Evolutionary conservation across 805 yeast species (phyloP).

Genomic region (Candida sonorensis): DNA sequence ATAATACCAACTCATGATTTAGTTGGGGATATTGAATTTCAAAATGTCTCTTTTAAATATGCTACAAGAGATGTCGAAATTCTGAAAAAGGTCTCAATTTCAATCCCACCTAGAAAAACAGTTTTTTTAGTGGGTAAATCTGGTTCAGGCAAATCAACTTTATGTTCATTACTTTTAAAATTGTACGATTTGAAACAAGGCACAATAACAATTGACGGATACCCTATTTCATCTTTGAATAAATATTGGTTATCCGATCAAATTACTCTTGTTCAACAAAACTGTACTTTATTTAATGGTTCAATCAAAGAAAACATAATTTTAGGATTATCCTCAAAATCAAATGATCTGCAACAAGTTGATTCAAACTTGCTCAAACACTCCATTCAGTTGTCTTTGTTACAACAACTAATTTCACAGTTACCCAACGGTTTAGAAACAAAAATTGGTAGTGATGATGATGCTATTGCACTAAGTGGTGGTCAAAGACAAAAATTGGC

Average conservation of each 20-base stretch:
- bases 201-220: conserved; percentile 48
- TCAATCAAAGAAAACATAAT: conserved; percentile 57
- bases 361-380: conserved; percentile 25
- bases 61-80: conserved; percentile 46
- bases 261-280: conserved; percentile 70
- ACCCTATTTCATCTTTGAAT: conserved; percentile 36
- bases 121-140: conserved; percentile 79
- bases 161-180: conserved; percentile 54
- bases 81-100: conserved; percentile 40
- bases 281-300: conserved; percentile 57
- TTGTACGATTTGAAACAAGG: conserved; percentile 57
- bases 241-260: conserved; percentile 50
- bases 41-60: conserved; percentile 56
- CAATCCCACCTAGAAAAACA: conserved; percentile 36
- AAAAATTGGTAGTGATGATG: conserved; percentile 31
- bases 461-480: conserved; percentile 60
- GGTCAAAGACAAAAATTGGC: conserved; percentile 87
- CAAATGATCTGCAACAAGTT: conserved; percentile 9
- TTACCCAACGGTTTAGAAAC: conserved; percentile 54
- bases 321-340: conserved; percentile 11
- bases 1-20: conserved; percentile 17
- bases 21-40: conserved; percentile 47
- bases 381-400: conserved; percentile 47
- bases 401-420: conserved; percentile 40
- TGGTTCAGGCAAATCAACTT: conserved; percentile 90